Evolutionary conservation across 148 eudicot species (phyloP), one percentile per base, ranked within the genome.

Genomic region (Suaeda aralocaspica): DNA sequence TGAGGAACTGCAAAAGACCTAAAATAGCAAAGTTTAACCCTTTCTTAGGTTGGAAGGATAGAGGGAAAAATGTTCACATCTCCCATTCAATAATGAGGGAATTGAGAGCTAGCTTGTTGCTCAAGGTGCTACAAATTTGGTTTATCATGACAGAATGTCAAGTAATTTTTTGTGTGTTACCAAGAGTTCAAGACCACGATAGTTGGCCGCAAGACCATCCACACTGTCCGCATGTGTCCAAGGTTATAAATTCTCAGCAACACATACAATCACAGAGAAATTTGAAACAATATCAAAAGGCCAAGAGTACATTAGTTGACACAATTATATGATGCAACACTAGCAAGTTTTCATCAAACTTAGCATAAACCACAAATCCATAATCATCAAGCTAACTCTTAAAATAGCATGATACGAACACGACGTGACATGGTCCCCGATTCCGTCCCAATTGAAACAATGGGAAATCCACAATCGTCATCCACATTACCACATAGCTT

Each of bases 391-490:
- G n/a, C n/a, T n/a, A n/a, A n/a, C n/a, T n/a, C n/a, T n/a, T n/a
- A n/a, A n/a, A n/a, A 36, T 36, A 36, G 41, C 8, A 36, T 8
- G 8, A 36, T 3, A 36, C 8, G 41, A 36, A 36, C 8, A 36
- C 41, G 41, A 60, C 64, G 16, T 60, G 11, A 63, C 26, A 63
- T 41, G 67, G 67, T 63, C 67, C 67, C 49, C n/a, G n/a, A n/a
- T n/a, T n/a, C n/a, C n/a, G n/a, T n/a, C n/a, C n/a, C 28, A 63
- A 62, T 22, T 22, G 30, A 42, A 12, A 63, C 50, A 19, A 42
- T 18, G 15, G 29, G 28, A 63, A 24, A 41, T 21, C 8, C 4
- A 42, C 30, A 41, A 10, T 22, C 12, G 9, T 39, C 30, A 62
- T 39, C 16, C 19, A 62, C 66, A 41, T 16, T 0, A 13, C 46